A percentile compares a stretch with the other conserved stretches of the same genome.
Conservation (phyloP, 2,329 filamentous ascomycete genomes). For the Phialophora chinensis region DNA sequence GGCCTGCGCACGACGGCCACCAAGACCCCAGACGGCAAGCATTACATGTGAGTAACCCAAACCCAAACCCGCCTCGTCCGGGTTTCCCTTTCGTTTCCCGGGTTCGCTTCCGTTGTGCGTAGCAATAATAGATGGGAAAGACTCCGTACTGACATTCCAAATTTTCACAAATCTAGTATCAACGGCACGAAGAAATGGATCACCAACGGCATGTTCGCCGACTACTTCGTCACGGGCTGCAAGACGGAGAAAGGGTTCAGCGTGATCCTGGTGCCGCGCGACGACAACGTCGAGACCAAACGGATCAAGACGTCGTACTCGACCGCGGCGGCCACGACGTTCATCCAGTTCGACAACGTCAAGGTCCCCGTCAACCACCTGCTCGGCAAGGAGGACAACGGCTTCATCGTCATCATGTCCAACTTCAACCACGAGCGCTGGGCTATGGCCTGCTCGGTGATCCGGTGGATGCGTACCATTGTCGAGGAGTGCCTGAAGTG, state of each 20-base stretch:
- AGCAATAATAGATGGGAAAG: not conserved
- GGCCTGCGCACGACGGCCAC: slow-evolving; percentile 72
- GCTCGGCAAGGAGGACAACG: slow-evolving; percentile 71
- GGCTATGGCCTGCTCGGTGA: slow-evolving; percentile 69
- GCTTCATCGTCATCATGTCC: slow-evolving; percentile 77
- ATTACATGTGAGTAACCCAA: slow-evolving; percentile 56
- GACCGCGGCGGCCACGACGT: slow-evolving; percentile 71
- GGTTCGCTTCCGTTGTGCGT: too few species aligned
- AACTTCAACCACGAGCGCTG: slow-evolving; percentile 83
- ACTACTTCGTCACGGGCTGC: slow-evolving; percentile 73
- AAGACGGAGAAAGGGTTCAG: slow-evolving; percentile 71
- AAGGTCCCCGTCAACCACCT: slow-evolving; percentile 72
- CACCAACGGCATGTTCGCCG: slow-evolving; percentile 73
- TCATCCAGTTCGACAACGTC: slow-evolving; percentile 77
- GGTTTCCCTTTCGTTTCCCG: too few species aligned
- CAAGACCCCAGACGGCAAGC: slow-evolving; percentile 66
- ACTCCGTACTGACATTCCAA: not conserved
- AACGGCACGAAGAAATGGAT: slow-evolving; percentile 78
- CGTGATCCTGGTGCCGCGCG: slow-evolving; percentile 71
- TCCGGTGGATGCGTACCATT: slow-evolving; percentile 65
- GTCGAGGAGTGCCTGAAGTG: slow-evolving; percentile 73
- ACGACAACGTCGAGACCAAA: slow-evolving; percentile 72
- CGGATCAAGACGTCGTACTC: slow-evolving; percentile 71
- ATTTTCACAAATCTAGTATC: slow-evolving; percentile 32
- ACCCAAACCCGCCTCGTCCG: not conserved